phyloP scores from a whole-genome alignment of 805 yeast genomes.

The Kodamaea hsintzibuensis region DNA sequence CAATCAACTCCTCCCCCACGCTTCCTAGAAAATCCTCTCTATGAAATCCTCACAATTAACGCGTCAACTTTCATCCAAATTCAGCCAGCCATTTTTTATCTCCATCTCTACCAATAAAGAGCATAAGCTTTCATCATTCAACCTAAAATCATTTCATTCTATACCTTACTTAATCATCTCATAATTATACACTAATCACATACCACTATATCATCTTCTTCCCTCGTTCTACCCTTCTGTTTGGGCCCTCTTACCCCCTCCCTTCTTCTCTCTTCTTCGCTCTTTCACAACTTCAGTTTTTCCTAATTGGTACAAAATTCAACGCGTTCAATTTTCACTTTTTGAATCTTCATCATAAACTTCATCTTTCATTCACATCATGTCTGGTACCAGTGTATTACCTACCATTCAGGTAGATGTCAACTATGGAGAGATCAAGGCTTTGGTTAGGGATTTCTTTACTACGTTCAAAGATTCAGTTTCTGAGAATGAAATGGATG shows the following conservation, averaged over 20 bases:
- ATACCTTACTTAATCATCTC: too few relatives aligned
- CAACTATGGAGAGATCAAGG: slow-evolving; percentile 67
- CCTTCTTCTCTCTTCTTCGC: not conserved
- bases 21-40: too few relatives aligned
- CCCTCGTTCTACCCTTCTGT: not conserved
- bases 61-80: too few relatives aligned
- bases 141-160: too few relatives aligned
- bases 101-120: too few relatives aligned
- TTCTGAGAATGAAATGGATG: slow-evolving; percentile 17
- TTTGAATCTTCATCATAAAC: not conserved
- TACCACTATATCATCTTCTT: not conserved
- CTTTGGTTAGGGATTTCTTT: slow-evolving; percentile 63
- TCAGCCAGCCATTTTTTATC: too few relatives aligned
- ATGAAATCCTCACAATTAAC: too few relatives aligned
- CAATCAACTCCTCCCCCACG: too few relatives aligned
- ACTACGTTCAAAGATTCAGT: slow-evolving; percentile 56
- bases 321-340: not conserved
- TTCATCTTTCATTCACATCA: slow-evolving; percentile 11
- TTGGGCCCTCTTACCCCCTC: not conserved
- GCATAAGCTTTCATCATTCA: too few relatives aligned
- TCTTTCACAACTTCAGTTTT: not conserved
- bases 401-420: slow-evolving; percentile 71
- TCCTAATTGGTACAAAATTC: not conserved
- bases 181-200: too few relatives aligned
- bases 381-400: slow-evolving; percentile 31